Evolutionary conservation across 1,284 basidiomycete genomes (phyloP).

Genomic region (Vanrija pseudolonga): DNA sequence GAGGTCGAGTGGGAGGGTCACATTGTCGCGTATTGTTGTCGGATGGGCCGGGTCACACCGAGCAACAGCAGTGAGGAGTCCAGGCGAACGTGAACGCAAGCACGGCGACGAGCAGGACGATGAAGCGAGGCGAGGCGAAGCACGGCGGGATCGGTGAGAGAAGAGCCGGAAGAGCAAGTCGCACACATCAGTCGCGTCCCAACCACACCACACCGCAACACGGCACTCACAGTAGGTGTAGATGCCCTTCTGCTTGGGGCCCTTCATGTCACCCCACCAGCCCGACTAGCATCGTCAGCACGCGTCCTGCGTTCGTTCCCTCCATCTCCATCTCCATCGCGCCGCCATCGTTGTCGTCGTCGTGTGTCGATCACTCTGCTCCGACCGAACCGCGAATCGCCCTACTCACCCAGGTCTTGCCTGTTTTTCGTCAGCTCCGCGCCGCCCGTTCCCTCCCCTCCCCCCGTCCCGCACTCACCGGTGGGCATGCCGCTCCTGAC

Average conservation of each 20-base stretch:
- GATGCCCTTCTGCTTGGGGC: slow-evolving; percentile 73
- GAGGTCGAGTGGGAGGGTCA: neutral
- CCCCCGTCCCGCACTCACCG: slow-evolving; percentile 54
- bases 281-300: slow-evolving; percentile 57
- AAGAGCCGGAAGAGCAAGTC: neutral
- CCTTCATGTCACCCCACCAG: slow-evolving; percentile 85
- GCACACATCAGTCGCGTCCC: neutral
- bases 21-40: no score
- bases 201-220: no score
- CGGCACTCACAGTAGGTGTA: slow-evolving; percentile 68
- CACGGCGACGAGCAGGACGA: no score
- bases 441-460: neutral
- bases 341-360: neutral
- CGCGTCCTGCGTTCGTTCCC: no score
- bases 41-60: no score
- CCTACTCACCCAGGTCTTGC: slow-evolving; percentile 39
- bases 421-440: slow-evolving; percentile 20
- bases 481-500: slow-evolving; percentile 67
- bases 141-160: no score
- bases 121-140: no score
- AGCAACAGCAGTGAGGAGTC: no score
- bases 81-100: no score
- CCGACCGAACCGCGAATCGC: neutral
- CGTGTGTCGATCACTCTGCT: neutral
- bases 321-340: no score